Conservation (phyloP, 2,329 filamentous ascomycete species). For the Aspergillus fructus region DNA sequence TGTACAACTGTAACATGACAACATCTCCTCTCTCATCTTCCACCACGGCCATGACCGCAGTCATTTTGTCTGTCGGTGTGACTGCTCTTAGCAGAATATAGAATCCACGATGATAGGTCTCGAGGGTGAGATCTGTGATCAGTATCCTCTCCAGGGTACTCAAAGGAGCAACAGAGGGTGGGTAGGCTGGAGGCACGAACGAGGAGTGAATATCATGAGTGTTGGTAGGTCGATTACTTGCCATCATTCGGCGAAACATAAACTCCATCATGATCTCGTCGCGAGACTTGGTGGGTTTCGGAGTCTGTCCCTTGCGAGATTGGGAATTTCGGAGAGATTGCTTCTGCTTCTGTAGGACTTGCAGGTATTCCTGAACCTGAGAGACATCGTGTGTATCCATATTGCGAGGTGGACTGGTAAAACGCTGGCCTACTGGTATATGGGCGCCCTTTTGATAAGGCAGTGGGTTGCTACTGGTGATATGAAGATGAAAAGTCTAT, state of each 20-base stretch:
- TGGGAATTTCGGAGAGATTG: slow-evolving; percentile 14
- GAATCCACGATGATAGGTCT: slow-evolving; percentile 41
- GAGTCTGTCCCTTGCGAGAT: slow-evolving; percentile 13
- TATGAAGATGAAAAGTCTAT: too few relatives aligned
- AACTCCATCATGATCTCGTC: slow-evolving; percentile 20
- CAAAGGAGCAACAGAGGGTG: slow-evolving; percentile 16
- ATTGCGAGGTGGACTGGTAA: neutral
- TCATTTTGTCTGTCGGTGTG: slow-evolving; percentile 29
- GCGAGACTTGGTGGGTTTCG: slow-evolving; percentile 14
- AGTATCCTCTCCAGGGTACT: slow-evolving; percentile 24
- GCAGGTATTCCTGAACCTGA: slow-evolving; percentile 9
- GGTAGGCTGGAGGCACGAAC: slow-evolving; percentile 23
- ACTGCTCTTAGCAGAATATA: slow-evolving; percentile 36
- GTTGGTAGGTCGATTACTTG: neutral
- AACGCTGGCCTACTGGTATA: too few relatives aligned
- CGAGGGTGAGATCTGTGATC: slow-evolving; percentile 36
- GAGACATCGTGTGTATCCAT: slow-evolving; percentile 22
- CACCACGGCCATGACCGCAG: slow-evolving; percentile 35
- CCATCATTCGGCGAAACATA: slow-evolving; percentile 11
- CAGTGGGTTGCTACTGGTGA: too few relatives aligned
- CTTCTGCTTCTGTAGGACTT: slow-evolving; percentile 12
- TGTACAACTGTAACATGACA: slow-evolving; percentile 41
- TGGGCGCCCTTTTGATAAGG: too few relatives aligned
- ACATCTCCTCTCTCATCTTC: slow-evolving; percentile 43
- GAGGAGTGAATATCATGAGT: slow-evolving; percentile 6